Percentiles rank a stretch among this genome's conserved stretches.
These are phyloP conservation scores for Tuber indicum DNA, from an alignment of 495 filamentous ascomycete species.

Conservation along the genomic window DNA sequence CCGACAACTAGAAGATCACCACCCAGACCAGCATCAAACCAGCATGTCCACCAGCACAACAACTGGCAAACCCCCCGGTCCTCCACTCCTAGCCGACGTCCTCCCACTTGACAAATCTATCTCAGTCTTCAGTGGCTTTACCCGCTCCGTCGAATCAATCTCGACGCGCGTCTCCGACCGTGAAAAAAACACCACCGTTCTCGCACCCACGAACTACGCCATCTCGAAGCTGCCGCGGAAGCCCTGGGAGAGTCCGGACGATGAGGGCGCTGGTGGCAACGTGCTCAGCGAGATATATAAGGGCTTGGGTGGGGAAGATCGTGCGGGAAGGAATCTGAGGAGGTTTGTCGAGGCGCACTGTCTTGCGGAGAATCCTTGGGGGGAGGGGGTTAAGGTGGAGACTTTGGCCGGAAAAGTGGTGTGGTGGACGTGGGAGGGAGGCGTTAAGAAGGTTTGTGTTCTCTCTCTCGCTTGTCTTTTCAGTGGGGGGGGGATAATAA, in stretches of 20 bases:
- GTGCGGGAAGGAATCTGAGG: constrained; percentile 70
- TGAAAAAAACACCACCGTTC: constrained; percentile 71
- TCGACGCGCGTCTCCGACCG: constrained; percentile 63
- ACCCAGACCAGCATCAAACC: not conserved
- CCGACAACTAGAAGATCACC: constrained; percentile 14
- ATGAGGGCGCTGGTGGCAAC: constrained; percentile 65
- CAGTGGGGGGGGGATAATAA: not conserved
- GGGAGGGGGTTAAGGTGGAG: constrained; percentile 62
- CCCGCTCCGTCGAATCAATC: constrained; percentile 69
- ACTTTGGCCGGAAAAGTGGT: constrained; percentile 65
- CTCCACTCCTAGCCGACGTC: constrained; percentile 67
- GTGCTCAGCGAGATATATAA: constrained; percentile 60
- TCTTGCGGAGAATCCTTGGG: constrained; percentile 71
- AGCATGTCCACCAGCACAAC: constrained; percentile 17
- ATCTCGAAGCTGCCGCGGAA: constrained; percentile 76
- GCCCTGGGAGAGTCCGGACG: constrained; percentile 85
- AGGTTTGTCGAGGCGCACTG: constrained; percentile 85
- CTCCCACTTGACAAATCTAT: constrained; percentile 74
- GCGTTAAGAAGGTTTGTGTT: constrained; percentile 59
- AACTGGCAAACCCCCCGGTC: constrained; percentile 33
- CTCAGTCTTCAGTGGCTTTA: constrained; percentile 82
- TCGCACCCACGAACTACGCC: constrained; percentile 78
- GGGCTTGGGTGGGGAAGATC: constrained; percentile 67
- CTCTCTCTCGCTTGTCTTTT: not conserved
- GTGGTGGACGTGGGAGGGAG: constrained; percentile 74